Base-by-base conservation (phyloP, 768 basidiomycete species). In the Rhodotorula paludigena region DNA sequence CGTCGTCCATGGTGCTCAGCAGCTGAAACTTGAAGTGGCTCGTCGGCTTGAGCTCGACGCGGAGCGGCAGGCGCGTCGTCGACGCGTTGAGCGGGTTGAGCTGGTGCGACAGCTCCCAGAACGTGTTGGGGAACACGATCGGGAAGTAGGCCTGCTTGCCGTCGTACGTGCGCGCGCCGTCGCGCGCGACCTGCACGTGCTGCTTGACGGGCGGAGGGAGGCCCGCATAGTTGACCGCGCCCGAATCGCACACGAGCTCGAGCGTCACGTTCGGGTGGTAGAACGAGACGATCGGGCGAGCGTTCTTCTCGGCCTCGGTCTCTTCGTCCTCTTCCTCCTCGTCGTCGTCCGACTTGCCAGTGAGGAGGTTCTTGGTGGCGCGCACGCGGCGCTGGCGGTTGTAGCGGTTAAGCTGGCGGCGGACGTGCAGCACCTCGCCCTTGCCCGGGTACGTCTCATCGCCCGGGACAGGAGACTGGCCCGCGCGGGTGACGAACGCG, bases 231-330 rank as follows among this genome's bases (percentile, higher is more conserved):
- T 84, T 82, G 49, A 96, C 64, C 2, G 79, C 75, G 3, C 80
- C 74, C n/a, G 81, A 80, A 70, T 92, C 88, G 28, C 89, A 89
- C 47, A 98, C 80, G 48, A 99, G 80, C 11, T 88, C 88, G 42
- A 99, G 78, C 0, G 92, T 96, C 28, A 99, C 76, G 78, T 98
- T 97, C 86, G 91, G 77, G 73, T 90, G 85, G 89, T 92, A 99
- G 78, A 35, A 74, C 68, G 60, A 72, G 55, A 72, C 41, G 64
- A 71, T 59, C 30, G 56, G 59, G 82, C 82, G 36, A 1, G 41
- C 38, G 75, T 80, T 30, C 70, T n/a, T 28, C 20, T 63, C 57
- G 45, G 58, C 56, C 44, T 57, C 52, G 20, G 41, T 38, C 30
- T 68, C 61, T 30, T 53, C 56, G 44, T 61, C 53, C 21, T 47